Evolutionary conservation across 2,329 filamentous ascomycete species (phyloP).

Genomic region (Pseudogymnoascus sp.): DNA sequence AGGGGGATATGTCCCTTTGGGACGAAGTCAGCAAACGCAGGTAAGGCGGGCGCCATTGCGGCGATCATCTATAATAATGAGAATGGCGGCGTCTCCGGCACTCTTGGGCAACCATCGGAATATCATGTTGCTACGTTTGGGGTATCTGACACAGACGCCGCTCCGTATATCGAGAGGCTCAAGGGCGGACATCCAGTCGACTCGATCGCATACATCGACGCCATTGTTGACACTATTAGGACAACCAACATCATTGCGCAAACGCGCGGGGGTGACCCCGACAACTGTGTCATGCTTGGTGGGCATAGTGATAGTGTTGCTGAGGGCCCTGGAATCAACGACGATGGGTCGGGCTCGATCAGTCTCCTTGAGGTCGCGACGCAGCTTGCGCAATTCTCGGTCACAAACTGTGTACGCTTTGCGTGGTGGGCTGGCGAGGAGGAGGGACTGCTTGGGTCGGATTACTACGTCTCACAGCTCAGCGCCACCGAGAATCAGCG

Average conservation of each 20-base stretch:
- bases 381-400: slow-evolving; percentile 46
- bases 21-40: slow-evolving; percentile 59
- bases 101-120: slow-evolving; percentile 51
- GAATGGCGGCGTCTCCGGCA: slow-evolving; percentile 52
- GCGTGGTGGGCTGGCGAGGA: slow-evolving; percentile 62
- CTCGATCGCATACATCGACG: slow-evolving; percentile 51
- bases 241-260: slow-evolving; percentile 57
- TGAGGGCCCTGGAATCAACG: slow-evolving; percentile 46
- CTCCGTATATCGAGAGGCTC: slow-evolving; percentile 46
- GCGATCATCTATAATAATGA: slow-evolving; percentile 67
- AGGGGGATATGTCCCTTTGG: slow-evolving; percentile 66
- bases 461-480: slow-evolving; percentile 49
- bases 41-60: slow-evolving; percentile 58
- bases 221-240: slow-evolving; percentile 43
- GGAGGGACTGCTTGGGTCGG: slow-evolving; percentile 55
- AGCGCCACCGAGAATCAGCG: slow-evolving; percentile 49
- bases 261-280: slow-evolving; percentile 47
- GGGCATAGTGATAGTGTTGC: slow-evolving; percentile 55
- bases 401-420: slow-evolving; percentile 58
- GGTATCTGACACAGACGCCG: slow-evolving; percentile 50
- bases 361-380: slow-evolving; percentile 54
- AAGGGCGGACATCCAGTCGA: slow-evolving; percentile 41
- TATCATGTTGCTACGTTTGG: slow-evolving; percentile 61
- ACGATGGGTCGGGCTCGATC: slow-evolving; percentile 32
- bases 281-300: slow-evolving; percentile 58